Evolutionary conservation across 2,329 filamentous ascomycete genomes (phyloP).

Genomic region (Alternaria metachromatica): DNA sequence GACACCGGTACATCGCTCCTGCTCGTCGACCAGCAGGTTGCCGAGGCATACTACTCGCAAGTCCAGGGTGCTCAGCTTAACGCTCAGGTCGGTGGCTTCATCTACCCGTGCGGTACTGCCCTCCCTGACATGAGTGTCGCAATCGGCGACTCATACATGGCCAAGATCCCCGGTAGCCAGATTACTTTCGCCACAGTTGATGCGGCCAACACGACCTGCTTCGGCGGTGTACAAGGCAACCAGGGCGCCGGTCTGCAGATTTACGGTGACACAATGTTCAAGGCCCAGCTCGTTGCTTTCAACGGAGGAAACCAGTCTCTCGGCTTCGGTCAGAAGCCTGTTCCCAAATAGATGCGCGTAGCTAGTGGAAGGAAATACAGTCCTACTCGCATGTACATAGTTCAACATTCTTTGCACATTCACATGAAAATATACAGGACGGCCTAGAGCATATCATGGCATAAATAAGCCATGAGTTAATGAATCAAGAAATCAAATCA

Average conservation of each 20-base stretch:
- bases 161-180: slow-evolving; percentile 59
- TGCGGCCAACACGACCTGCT: slow-evolving; percentile 62
- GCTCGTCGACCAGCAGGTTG: slow-evolving; percentile 62
- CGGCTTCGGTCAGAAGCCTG: slow-evolving; percentile 56
- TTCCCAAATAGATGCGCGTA: not conserved
- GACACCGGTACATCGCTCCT: slow-evolving; percentile 69
- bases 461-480: not conserved
- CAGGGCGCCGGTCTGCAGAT: slow-evolving; percentile 63
- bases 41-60: slow-evolving; percentile 54
- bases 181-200: slow-evolving; percentile 50
- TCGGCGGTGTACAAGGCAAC: slow-evolving; percentile 71
- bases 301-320: slow-evolving; percentile 60
- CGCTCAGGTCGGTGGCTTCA: slow-evolving; percentile 50
- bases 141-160: slow-evolving; percentile 64
- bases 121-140: slow-evolving; percentile 59
- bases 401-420: slow-evolving; percentile 7
- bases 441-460: not conserved
- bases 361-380: not conserved
- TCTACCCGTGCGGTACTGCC: slow-evolving; percentile 52
- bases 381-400: slow-evolving; percentile 15
- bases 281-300: slow-evolving; percentile 67
- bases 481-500: slow-evolving; percentile 1
- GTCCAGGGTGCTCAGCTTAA: slow-evolving; percentile 49
- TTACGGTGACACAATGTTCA: slow-evolving; percentile 67
- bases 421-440: slow-evolving; percentile 11